A percentile compares a stretch with the other conserved stretches of the same genome.
Evolutionary conservation across 352 stramenopile species (phyloP).

Genomic region (Phytopythium chamaehyphon): DNA sequence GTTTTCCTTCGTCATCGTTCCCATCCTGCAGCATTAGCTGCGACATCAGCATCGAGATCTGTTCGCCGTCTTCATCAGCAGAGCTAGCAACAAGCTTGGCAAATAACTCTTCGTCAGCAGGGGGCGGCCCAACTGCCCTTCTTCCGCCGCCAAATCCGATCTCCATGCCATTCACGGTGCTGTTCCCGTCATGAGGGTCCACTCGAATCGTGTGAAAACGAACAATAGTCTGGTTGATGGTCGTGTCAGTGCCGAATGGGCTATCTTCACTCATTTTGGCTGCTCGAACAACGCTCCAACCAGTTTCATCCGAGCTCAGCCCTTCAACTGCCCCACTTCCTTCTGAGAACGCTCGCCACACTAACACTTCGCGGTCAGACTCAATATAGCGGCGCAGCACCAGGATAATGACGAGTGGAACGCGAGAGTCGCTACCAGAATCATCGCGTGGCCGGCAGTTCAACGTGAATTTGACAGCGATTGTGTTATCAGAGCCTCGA

Average conservation of each 20-base stretch:
- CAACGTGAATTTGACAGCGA: conserved; percentile 25
- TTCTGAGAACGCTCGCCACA: conserved; percentile 44
- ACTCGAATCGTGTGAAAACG: conserved; percentile 6
- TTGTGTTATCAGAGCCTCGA: conserved; percentile 20
- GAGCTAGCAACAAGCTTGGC: conserved; percentile 22
- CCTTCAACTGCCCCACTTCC: conserved; percentile 25
- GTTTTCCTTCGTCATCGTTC: not conserved
- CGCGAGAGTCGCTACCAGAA: not conserved
- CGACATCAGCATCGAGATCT: conserved; percentile 23
- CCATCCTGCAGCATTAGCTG: conserved; percentile 11
- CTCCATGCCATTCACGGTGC: no score
- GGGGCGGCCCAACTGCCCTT: not conserved
- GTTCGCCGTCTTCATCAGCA: conserved; percentile 15
- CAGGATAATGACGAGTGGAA: conserved; percentile 9
- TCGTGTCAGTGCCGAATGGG: not conserved
- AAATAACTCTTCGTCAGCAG: conserved; percentile 14
- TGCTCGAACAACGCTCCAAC: conserved; percentile 37
- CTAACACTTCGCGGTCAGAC: conserved; percentile 31
- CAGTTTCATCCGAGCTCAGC: conserved; percentile 46
- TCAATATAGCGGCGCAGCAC: conserved; percentile 29
- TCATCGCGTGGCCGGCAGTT: conserved; percentile 7
- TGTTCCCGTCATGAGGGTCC: not conserved
- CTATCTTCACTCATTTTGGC: not conserved
- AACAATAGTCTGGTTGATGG: conserved; percentile 7
- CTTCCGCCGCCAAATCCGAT: no score